Evolutionary conservation across 345 rosid genomes (phyloP).

Genomic region (Orychophragmus violaceus): DNA sequence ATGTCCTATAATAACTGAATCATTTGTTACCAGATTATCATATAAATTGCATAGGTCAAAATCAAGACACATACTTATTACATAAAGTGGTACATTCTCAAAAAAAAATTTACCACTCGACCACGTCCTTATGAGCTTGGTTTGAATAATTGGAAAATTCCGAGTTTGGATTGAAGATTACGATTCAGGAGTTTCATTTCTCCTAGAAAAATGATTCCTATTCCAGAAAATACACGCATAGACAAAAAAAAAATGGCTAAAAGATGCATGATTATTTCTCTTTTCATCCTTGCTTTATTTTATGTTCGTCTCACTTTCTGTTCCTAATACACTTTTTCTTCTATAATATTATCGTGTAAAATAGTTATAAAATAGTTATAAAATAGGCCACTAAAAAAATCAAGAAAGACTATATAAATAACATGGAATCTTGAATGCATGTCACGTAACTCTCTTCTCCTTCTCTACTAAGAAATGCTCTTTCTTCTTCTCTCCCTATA

Average conservation of each 20-base stretch:
- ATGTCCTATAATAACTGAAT: no score
- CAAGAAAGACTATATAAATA: constrained; percentile 9
- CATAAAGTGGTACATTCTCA: no score
- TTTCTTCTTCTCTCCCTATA: constrained; percentile 16
- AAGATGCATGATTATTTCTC: not conserved
- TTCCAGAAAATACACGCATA: not conserved
- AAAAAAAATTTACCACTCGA: no score
- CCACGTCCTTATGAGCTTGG: no score
- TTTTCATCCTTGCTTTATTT: no score
- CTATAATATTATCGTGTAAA: not conserved
- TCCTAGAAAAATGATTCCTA: not conserved
- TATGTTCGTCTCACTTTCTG: not conserved
- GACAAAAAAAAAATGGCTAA: not conserved
- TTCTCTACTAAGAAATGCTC: constrained; percentile 26
- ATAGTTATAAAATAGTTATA: not conserved
- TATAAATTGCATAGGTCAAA: no score
- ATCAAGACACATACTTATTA: no score
- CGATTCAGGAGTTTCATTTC: not conserved
- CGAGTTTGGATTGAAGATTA: not conserved
- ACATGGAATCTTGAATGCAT: constrained; percentile 32
- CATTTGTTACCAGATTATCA: no score
- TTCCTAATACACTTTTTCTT: not conserved
- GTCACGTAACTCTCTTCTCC: constrained; percentile 34
- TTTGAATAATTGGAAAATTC: no score
- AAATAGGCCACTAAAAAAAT: not conserved